Conservation (phyloP, 2,329 filamentous ascomycete genomes). For the Paramyrothecium sp. region DNA sequence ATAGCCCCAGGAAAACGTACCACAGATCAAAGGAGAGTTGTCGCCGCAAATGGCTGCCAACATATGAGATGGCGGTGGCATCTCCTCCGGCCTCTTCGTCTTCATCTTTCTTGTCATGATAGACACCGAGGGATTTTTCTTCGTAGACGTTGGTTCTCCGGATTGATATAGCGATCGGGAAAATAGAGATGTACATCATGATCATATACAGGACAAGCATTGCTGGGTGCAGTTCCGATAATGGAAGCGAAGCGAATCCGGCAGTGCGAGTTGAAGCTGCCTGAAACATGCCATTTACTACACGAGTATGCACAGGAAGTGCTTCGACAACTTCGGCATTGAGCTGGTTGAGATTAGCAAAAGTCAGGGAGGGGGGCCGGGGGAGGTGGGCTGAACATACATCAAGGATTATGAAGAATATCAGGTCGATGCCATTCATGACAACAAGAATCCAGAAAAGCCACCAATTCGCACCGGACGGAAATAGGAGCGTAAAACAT, state of each 20-base stretch:
- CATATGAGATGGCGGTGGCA: slow-evolving; percentile 71
- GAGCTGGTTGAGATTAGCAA: slow-evolving; percentile 50
- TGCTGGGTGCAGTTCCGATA: slow-evolving; percentile 78
- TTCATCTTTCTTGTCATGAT: slow-evolving; percentile 47
- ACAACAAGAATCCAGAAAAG: slow-evolving; percentile 81
- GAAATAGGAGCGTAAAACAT: slow-evolving; percentile 94
- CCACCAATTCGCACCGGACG: slow-evolving; percentile 91
- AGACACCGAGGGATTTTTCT: slow-evolving; percentile 80
- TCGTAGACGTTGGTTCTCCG: slow-evolving; percentile 96
- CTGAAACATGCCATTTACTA: slow-evolving; percentile 88
- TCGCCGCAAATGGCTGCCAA: slow-evolving; percentile 85
- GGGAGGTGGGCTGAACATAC: too few relatives aligned
- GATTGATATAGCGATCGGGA: slow-evolving; percentile 93
- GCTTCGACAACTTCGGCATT: slow-evolving; percentile 66
- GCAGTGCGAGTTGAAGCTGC: slow-evolving; percentile 87
- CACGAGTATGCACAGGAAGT: slow-evolving; percentile 69
- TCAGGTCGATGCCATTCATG: slow-evolving; percentile 80
- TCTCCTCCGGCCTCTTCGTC: slow-evolving; percentile 47
- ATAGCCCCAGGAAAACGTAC: slow-evolving; percentile 93
- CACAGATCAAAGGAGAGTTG: slow-evolving; percentile 97
- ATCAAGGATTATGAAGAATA: slow-evolving; percentile 92
- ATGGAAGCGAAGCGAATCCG: slow-evolving; percentile 79
- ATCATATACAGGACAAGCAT: slow-evolving; percentile 93
- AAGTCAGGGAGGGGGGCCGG: too few relatives aligned
- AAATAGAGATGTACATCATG: slow-evolving; percentile 99